Percentiles rank a stretch among this genome's conserved stretches.
Conservation (phyloP, 441 rosid genomes). For the Omphalea diandra region DNA sequence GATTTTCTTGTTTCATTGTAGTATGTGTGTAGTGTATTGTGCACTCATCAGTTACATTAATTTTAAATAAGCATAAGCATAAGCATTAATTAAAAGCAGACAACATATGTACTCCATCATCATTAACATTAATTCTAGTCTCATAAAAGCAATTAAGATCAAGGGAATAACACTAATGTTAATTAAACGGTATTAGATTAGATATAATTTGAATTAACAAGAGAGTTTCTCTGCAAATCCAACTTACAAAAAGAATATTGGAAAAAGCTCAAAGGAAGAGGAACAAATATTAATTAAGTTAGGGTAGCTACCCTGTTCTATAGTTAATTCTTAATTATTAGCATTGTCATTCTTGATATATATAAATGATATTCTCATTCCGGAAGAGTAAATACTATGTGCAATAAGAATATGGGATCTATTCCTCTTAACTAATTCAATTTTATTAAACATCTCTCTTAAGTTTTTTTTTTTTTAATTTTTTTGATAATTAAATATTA, state of each 20-base stretch:
- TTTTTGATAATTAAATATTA: not conserved
- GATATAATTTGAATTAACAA: constrained; percentile 16
- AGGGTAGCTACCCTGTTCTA: not conserved
- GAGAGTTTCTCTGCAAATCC: not conserved
- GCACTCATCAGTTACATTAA: not conserved
- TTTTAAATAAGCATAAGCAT: constrained; percentile 14
- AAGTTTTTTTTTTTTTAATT: not conserved
- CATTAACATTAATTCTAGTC: too few relatives aligned
- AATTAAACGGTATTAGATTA: constrained; percentile 8
- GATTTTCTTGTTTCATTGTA: too few relatives aligned
- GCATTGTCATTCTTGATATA: not conserved
- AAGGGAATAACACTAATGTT: constrained; percentile 21
- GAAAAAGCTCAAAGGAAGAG: constrained; percentile 10
- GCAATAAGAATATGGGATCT: not conserved
- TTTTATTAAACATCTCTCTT: not conserved
- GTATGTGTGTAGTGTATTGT: constrained; percentile 14
- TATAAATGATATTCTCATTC: constrained; percentile 8
- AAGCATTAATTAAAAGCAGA: constrained; percentile 10
- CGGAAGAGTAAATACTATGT: not conserved
- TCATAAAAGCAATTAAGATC: constrained; percentile 17
- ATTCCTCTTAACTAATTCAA: constrained; percentile 6
- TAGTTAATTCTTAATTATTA: too few relatives aligned
- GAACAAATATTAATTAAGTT: not conserved
- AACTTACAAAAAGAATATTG: constrained; percentile 19
- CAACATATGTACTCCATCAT: constrained; percentile 33